These are phyloP conservation scores for Vararia minispora DNA, from an alignment of 768 basidiomycete species.

Conservation along the genomic window DNA sequence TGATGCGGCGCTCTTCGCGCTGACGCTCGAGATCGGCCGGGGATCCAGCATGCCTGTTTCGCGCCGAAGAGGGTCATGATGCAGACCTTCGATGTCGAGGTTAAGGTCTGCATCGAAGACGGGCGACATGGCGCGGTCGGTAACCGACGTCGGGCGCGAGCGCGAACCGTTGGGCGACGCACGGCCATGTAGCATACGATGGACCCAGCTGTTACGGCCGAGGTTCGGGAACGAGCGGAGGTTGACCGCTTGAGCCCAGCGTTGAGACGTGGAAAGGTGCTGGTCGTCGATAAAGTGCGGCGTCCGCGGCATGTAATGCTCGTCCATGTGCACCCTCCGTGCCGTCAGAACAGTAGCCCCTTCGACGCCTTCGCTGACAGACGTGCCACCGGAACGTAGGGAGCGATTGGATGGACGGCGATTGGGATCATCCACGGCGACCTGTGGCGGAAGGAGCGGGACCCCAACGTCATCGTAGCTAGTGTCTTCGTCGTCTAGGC, in stretches of 20 bases:
- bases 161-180: not conserved
- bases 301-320: constrained; percentile 14
- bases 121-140: constrained; percentile 5
- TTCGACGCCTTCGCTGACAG: constrained; percentile 29
- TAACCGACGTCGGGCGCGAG: constrained; percentile 7
- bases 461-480: no score
- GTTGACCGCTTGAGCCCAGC: constrained; percentile 15
- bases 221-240: not conserved
- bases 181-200: no score
- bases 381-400: constrained; percentile 22
- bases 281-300: constrained; percentile 6
- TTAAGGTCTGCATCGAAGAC: no score
- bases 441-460: no score
- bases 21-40: constrained; percentile 49
- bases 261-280: constrained; percentile 7
- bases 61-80: no score
- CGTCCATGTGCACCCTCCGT: constrained; percentile 29
- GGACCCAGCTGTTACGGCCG: not conserved
- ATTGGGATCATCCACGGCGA: no score
- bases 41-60: no score
- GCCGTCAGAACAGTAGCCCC: constrained; percentile 41
- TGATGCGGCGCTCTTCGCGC: constrained; percentile 38
- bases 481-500: no score
- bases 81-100: no score
- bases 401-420: constrained; percentile 9